Percentiles rank a stretch among this genome's conserved stretches.
Evolutionary conservation across 345 rosid genomes (phyloP).

Genomic region (Citrus australasica): DNA sequence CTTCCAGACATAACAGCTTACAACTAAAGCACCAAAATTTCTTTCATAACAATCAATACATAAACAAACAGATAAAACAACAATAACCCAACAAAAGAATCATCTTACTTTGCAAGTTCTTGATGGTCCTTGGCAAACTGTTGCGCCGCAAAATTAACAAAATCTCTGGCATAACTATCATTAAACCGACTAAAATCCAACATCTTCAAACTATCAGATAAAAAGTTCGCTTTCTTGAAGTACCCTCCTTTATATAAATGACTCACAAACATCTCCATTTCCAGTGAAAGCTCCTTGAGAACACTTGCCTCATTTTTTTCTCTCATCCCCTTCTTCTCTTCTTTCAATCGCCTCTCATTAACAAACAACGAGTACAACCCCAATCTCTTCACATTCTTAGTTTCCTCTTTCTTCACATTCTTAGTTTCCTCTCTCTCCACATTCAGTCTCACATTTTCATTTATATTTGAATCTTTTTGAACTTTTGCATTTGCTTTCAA

Average conservation of each 20-base stretch:
- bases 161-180: conserved; percentile 53
- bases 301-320: conserved; percentile 17
- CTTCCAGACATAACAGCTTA: background rate
- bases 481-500: conserved; percentile 21
- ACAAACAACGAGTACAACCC: conserved; percentile 25
- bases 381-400: conserved; percentile 13
- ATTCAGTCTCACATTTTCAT: background rate
- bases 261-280: conserved; percentile 46
- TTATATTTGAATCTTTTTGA: background rate
- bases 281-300: conserved; percentile 51
- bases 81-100: background rate
- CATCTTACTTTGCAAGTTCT: conserved; percentile 69
- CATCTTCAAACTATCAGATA: conserved; percentile 21
- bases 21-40: background rate
- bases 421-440: background rate
- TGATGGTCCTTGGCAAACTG: conserved; percentile 67
- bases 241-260: conserved; percentile 61
- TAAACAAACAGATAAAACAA: background rate
- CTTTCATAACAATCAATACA: background rate
- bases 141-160: conserved; percentile 50
- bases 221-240: conserved; percentile 61
- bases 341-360: background rate
- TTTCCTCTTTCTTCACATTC: conserved; percentile 6
- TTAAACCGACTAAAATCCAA: conserved; percentile 50
- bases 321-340: background rate